Evolutionary conservation across 1,284 basidiomycete genomes (phyloP).

Genomic region (Fomitopsis palustris): DNA sequence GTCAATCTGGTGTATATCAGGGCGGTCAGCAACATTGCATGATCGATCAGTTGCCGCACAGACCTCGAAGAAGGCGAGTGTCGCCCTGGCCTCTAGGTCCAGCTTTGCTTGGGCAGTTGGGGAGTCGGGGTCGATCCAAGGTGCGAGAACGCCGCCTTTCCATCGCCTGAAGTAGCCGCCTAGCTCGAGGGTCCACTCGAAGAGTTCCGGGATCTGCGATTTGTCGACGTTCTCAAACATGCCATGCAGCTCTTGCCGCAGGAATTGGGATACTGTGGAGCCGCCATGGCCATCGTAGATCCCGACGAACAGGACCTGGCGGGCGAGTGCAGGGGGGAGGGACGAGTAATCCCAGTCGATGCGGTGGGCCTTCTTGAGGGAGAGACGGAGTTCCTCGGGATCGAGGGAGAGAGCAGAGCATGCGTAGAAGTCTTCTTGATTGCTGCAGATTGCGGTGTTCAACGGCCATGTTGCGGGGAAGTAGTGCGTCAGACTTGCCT

Average conservation of each 20-base stretch:
- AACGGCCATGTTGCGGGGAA: not conserved
- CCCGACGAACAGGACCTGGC: conserved; percentile 83
- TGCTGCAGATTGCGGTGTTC: conserved; percentile 25
- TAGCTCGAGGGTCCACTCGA: conserved; percentile 69
- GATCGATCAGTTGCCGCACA: conserved; percentile 18
- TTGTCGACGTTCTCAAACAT: conserved; percentile 76
- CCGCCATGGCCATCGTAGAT: conserved; percentile 74
- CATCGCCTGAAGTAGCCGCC: conserved; percentile 91
- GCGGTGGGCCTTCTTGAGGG: conserved; percentile 57
- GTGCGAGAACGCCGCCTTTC: conserved; percentile 70
- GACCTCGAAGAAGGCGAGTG: conserved; percentile 84
- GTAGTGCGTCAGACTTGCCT: conserved; percentile 36
- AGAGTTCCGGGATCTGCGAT: conserved; percentile 68
- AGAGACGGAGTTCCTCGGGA: conserved; percentile 66
- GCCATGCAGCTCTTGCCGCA: conserved; percentile 78
- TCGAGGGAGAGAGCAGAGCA: conserved; percentile 73
- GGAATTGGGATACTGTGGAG: conserved; percentile 38
- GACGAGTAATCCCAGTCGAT: conserved; percentile 71
- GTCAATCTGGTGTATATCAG: conserved; percentile 42
- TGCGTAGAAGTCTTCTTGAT: conserved; percentile 85
- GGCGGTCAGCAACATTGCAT: not conserved
- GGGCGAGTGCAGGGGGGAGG: conserved; percentile 53
- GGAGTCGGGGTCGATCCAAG: conserved; percentile 51
- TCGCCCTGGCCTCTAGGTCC: conserved; percentile 82
- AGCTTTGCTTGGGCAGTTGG: conserved; percentile 45